Evolutionary conservation across 2,329 filamentous ascomycete species (phyloP).

Genomic region (Trichoderma cornu-damae): DNA sequence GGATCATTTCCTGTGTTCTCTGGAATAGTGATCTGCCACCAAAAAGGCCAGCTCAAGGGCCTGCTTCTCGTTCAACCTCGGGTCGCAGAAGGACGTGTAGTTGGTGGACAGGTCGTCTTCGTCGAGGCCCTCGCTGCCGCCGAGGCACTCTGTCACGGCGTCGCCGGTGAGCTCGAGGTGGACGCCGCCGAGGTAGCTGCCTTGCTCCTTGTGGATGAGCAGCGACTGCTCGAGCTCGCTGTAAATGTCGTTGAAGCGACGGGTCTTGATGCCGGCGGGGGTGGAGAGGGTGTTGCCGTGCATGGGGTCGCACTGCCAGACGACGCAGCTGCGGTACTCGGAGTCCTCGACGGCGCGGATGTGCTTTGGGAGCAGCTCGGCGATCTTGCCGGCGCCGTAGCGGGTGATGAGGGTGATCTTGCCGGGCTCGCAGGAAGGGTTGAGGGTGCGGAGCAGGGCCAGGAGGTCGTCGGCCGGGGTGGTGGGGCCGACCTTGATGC

Average conservation of each 20-base stretch:
- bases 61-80: constrained; percentile 94
- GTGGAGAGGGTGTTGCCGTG: constrained; percentile 76
- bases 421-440: constrained; percentile 74
- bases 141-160: constrained; percentile 91
- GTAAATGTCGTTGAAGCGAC: constrained; percentile 86
- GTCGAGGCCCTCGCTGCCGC: constrained; percentile 77
- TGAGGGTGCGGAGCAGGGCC: constrained; percentile 74
- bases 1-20: constrained; percentile 29
- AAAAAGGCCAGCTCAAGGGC: constrained; percentile 91
- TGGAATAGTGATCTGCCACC: constrained; percentile 72
- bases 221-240: constrained; percentile 79
- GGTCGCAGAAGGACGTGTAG: constrained; percentile 96
- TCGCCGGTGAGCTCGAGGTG: constrained; percentile 95
- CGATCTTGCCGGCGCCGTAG: constrained; percentile 77
- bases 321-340: constrained; percentile 61
- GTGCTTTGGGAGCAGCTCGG: constrained; percentile 70
- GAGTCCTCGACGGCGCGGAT: constrained; percentile 84
- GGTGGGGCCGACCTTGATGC: constrained; percentile 89
- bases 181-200: constrained; percentile 85
- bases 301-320: constrained; percentile 99
- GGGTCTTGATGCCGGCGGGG: constrained; percentile 78
- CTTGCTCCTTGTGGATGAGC: constrained; percentile 74
- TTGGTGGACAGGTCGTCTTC: constrained; percentile 86
- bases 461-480: constrained; percentile 74
- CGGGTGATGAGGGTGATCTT: constrained; percentile 96